Evolutionary conservation across 2,329 filamentous ascomycete genomes (phyloP), one percentile per base, ranked within the genome.

Genomic region (Colletotrichum filicis): DNA sequence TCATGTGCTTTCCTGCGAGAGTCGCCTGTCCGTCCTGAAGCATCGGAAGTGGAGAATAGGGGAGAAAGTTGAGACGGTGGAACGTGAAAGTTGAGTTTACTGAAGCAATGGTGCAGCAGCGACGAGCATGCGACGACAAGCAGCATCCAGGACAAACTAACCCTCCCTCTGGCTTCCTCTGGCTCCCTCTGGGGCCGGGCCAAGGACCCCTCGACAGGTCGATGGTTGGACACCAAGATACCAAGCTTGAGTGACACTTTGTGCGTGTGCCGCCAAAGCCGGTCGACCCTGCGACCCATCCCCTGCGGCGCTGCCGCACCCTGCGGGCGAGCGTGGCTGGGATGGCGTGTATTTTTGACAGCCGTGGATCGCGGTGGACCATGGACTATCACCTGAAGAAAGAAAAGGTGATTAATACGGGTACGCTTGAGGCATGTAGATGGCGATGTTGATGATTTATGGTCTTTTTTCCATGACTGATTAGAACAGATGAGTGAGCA

Each of bases 251-350:
- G 42, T 49, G 42, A 35, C 1, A 58, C 56, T 16, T 49, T 42
- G 35, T 56, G 26, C 42, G 11, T 26, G 65, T 71, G 68, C 68
- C 68, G 68, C 63, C 68, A 32, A 67, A 67, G 63, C 68, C 68
- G 68, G 68, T 3, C 35, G 49, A 26, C 60, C 60, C 53, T 69
- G 60, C 32, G 28, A 62, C 32, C 30, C 57, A 53, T 24, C 28
- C 65, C 49, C 56, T 66, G 52, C 19, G 52, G 14, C 42, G 35
- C 42, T 66, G 52, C 19, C 60, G 24, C 60, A 62, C 60, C 32
- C 4, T 63, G 58, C n/a, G 26, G 22, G 37, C 49, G 26, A 32
- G 30, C 28, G 66, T 53, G 60, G 35, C 28, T 46, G 28, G 56
- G 59, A 19, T 63, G 19, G n/a, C 35, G 59, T 26, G 59, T 57